Evolutionary conservation across 768 basidiomycete genomes (phyloP).

Genomic region (Antrodiella citrinella): DNA sequence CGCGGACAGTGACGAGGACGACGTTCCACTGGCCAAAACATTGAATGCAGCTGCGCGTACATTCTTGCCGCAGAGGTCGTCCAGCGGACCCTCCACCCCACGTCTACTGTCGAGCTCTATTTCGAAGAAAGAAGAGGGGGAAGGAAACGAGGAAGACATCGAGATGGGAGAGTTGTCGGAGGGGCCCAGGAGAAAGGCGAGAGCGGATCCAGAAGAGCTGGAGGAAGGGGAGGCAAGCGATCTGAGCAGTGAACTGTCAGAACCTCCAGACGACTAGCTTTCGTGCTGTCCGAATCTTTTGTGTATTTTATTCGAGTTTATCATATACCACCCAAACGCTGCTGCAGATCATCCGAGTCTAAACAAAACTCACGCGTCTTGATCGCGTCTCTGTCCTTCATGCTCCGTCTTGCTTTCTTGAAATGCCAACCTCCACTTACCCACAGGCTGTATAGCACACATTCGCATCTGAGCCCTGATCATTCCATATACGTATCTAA

Average conservation of each 20-base stretch:
- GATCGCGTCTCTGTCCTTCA: too few species aligned
- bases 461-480: too few species aligned
- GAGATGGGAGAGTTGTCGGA: constrained; percentile 92
- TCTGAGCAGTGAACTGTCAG: constrained; percentile 68
- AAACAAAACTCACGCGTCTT: too few species aligned
- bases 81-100: constrained; percentile 25
- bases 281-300: too few species aligned
- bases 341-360: too few species aligned
- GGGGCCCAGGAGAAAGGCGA: constrained; percentile 23
- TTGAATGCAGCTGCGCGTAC: constrained; percentile 26
- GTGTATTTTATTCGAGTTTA: too few species aligned
- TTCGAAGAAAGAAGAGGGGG: constrained; percentile 33
- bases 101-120: constrained; percentile 2
- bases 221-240: constrained; percentile 88
- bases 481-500: constrained; percentile 65
- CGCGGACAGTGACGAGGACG: constrained; percentile 30
- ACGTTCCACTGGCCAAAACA: constrained; percentile 23
- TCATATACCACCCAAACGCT: too few species aligned
- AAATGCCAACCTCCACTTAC: too few species aligned
- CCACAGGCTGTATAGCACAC: too few species aligned
- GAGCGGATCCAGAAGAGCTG: constrained; percentile 57
- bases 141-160: constrained; percentile 64
- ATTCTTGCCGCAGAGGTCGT: constrained; percentile 22
- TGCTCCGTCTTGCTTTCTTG: too few species aligned
- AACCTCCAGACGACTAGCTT: constrained; percentile 51